A percentile compares a stretch with the other conserved stretches of the same genome.
Evolutionary conservation across 805 yeast genomes (phyloP).

Genomic region (Blastobotrys terrestris): DNA sequence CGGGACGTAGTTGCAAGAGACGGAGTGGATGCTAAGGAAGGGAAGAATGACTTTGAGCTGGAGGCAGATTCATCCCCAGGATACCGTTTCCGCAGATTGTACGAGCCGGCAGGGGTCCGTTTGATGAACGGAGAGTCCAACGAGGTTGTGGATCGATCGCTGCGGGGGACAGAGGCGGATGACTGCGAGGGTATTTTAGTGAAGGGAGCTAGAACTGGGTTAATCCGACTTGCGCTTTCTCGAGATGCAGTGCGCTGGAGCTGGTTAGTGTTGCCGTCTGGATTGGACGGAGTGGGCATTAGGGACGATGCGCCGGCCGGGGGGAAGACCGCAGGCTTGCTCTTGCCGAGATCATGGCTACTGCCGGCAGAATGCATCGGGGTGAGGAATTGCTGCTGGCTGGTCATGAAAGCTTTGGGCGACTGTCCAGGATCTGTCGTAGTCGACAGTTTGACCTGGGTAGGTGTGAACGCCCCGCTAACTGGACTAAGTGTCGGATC

Average conservation of each 20-base stretch:
- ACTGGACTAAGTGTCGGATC: too few species aligned
- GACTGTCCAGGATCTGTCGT: neutral
- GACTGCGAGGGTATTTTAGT: neutral
- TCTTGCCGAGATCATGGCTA: neutral
- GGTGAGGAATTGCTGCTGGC: neutral
- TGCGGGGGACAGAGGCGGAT: neutral
- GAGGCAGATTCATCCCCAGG: neutral
- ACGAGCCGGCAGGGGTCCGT: neutral
- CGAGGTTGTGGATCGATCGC: neutral
- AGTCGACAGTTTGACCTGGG: neutral
- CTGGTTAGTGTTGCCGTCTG: neutral
- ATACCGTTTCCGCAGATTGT: neutral
- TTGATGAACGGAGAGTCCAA: neutral
- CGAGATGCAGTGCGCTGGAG: neutral
- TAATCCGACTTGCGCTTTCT: neutral
- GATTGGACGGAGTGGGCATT: neutral
- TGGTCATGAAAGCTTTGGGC: neutral
- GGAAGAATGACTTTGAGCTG: neutral
- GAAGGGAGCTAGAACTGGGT: constrained; percentile 7
- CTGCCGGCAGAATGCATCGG: neutral
- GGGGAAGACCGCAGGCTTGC: neutral
- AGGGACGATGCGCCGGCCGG: neutral
- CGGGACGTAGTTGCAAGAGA: neutral
- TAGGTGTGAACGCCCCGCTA: too few species aligned
- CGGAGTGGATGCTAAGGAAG: neutral